Conservation (phyloP, 257 asterid genomes). For the Orobanche coerulescens region DNA sequence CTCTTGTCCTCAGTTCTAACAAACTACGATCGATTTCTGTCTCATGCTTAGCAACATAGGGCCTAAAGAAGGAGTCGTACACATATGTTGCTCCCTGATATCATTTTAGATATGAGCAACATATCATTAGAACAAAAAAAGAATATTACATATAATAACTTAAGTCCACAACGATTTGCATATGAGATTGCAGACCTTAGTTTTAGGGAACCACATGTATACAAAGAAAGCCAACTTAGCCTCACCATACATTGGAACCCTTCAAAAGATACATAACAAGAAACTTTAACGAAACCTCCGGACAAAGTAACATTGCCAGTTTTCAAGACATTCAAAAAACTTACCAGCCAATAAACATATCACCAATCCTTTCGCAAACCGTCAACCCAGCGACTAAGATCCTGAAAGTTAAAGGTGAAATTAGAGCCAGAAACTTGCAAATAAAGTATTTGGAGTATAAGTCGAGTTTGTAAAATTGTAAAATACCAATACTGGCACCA, state of each 20-base stretch:
- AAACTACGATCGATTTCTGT: slow-evolving; percentile 75
- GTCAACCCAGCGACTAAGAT: slow-evolving; percentile 74
- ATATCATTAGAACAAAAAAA: slow-evolving; percentile 9
- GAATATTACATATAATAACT: not conserved
- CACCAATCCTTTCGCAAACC: slow-evolving; percentile 75
- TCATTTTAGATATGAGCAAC: slow-evolving; percentile 7
- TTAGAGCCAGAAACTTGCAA: slow-evolving; percentile 18
- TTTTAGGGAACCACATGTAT: slow-evolving; percentile 88
- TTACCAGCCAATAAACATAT: slow-evolving; percentile 78
- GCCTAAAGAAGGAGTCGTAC: slow-evolving; percentile 76
- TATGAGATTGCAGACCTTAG: slow-evolving; percentile 50
- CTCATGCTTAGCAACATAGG: slow-evolving; percentile 73
- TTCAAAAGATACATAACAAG: slow-evolving; percentile 27
- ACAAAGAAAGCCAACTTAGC: slow-evolving; percentile 90
- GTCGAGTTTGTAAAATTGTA: not conserved
- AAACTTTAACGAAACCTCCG: not conserved
- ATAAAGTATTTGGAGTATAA: not conserved
- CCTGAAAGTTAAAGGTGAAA: slow-evolving; percentile 38
- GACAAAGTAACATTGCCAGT: not conserved
- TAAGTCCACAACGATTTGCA: not conserved
- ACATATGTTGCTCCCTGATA: slow-evolving; percentile 91
- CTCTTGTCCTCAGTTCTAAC: slow-evolving; percentile 69
- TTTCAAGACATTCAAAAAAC: slow-evolving; percentile 6
- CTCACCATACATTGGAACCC: slow-evolving; percentile 97
- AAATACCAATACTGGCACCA: slow-evolving; percentile 96